Base-by-base conservation (phyloP, 2,329 filamentous ascomycete species). In the Aspergillus arachidicola region DNA sequence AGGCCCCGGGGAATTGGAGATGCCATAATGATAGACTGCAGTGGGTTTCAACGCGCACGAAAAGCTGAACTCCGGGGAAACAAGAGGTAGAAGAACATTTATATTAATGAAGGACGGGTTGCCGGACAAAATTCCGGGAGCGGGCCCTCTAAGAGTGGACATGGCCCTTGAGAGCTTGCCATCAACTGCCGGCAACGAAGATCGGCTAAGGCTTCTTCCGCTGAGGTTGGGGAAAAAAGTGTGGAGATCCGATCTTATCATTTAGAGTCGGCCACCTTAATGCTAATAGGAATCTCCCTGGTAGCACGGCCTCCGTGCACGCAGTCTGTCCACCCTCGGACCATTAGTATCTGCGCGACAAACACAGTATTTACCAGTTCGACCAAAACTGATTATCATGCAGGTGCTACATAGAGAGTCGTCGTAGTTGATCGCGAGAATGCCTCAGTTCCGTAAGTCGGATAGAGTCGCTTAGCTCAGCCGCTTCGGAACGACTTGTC, bases 1-100 rank as follows among this genome's bases (percentile, higher is more conserved):
- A 94, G 83, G 73, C 92, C 92, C 74, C 86, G 87, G 30, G 85
- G 84, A 57, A 87, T 74, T 58, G 76, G 74, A 61, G 73, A 79
- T 51, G 81, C 76, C 83, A 85, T 86, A 7, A 62, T 77, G 67
- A 57, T 38, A 57, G 59, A 50, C 53, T 26, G 51, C 36, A 43
- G 58, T 55, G 11, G 23, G 26, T 54, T 36, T 30, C 55, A 57
- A 43, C 46, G 43, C 57, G 38, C 16, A 56, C 28, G n/a, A n/a
- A 55, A 57, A 57, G 30, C 34, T 65, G 58, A 57, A 59, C 41
- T 34, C 55, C 41, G 61, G 59, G 64, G 56, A 56, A 60, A 50
- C 14, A 28, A 10, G 21, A 58, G 51, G 48, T 41, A 16, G 26
- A 26, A 38, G 34, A 58, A 61, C 64, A 70, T 63, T 76, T 73